These are phyloP conservation scores for Rosa hybrid DNA, from an alignment of 331 rosid species.

Conservation along the genomic window DNA sequence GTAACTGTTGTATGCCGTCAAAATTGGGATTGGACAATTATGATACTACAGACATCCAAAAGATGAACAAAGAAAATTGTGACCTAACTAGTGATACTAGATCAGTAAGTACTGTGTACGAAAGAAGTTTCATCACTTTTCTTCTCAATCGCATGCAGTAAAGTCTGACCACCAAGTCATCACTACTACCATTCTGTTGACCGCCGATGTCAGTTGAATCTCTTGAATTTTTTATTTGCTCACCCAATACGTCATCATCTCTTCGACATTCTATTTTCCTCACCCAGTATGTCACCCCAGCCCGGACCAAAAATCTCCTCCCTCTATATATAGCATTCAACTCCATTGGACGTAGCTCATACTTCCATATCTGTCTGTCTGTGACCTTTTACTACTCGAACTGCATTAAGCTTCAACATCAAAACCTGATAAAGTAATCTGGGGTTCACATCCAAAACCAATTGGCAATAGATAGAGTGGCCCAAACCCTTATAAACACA, in stretches of 20 bases:
- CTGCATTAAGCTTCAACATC: background rate
- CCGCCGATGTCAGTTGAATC: no score
- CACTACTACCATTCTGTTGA: no score
- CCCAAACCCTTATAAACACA: no score
- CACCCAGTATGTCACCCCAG: background rate
- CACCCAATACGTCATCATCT: background rate
- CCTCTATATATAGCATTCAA: background rate
- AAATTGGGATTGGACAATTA: background rate
- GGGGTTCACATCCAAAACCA: no score
- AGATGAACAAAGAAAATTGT: background rate
- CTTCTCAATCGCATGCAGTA: slow-evolving; percentile 56
- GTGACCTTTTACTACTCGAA: background rate
- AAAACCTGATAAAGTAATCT: no score
- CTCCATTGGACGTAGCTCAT: background rate
- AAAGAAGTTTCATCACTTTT: background rate
- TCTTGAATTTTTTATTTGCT: no score
- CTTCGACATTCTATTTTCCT: background rate
- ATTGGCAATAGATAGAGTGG: no score
- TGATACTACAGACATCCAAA: background rate
- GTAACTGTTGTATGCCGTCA: background rate
- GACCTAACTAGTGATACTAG: background rate
- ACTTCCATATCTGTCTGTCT: background rate
- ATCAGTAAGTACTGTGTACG: background rate
- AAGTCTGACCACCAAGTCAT: slow-evolving; percentile 68
- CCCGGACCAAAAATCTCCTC: background rate